A percentile compares a stretch with the other conserved stretches of the same genome.
Evolutionary conservation across 2,329 filamentous ascomycete genomes (phyloP).

Genomic region (Aspergillus hortae): DNA sequence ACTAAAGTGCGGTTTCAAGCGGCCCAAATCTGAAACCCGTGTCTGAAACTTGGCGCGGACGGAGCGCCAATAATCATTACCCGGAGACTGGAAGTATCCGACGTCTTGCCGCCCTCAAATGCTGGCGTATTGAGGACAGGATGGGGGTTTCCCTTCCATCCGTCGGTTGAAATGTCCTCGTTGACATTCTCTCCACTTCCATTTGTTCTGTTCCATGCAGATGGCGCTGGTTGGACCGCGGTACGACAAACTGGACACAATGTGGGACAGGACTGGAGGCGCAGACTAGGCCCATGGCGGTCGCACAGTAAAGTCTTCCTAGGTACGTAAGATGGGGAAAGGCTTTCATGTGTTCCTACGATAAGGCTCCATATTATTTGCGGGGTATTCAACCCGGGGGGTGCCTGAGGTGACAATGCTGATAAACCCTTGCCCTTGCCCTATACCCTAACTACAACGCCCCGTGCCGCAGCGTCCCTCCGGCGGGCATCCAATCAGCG

Average conservation of each 20-base stretch:
- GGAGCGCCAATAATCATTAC: conserved; percentile 14
- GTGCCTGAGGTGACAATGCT: conserved; percentile 7
- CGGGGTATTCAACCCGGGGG: too few relatives aligned
- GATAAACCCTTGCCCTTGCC: conserved; percentile 15
- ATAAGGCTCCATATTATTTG: too few relatives aligned
- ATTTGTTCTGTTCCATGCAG: background rate
- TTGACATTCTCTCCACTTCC: background rate
- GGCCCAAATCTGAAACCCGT: conserved; percentile 15
- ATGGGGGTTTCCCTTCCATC: too few relatives aligned
- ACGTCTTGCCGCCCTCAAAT: conserved; percentile 1
- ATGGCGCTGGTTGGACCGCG: background rate
- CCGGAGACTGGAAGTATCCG: conserved; percentile 1
- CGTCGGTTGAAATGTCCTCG: background rate
- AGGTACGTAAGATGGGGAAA: background rate
- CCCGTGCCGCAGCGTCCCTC: background rate
- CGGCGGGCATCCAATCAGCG: conserved; percentile 10
- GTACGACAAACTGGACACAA: background rate
- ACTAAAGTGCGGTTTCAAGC: conserved; percentile 4
- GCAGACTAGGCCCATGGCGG: background rate
- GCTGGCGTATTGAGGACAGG: background rate
- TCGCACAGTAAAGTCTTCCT: background rate
- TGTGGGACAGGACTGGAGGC: background rate
- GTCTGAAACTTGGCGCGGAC: conserved; percentile 13
- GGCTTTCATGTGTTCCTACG: background rate
- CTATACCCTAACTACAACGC: conserved; percentile 14